A percentile compares a stretch with the other conserved stretches of the same genome.
These are phyloP conservation scores for Ophiocordyceps camponoti-leonardi DNA, from an alignment of 2,329 filamentous ascomycete genomes.

Conservation along the genomic window DNA sequence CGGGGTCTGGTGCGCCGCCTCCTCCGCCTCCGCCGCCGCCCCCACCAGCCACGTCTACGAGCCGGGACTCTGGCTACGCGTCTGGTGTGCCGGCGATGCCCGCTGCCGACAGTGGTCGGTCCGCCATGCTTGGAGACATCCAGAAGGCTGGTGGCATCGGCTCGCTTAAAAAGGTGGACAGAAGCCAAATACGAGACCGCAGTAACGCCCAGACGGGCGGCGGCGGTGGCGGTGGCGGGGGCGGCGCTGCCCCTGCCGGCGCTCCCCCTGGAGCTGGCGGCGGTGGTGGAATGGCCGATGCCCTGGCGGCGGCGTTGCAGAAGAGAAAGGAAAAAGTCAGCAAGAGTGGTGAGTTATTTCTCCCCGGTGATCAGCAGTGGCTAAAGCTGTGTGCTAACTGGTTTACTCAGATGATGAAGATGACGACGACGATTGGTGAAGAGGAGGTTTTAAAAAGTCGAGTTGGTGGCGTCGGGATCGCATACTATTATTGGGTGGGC, in stretches of 20 bases:
- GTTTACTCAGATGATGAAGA: slow-evolving; percentile 49
- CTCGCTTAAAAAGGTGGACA: slow-evolving; percentile 60
- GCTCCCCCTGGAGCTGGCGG: slow-evolving; percentile 28
- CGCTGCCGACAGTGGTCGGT: slow-evolving; percentile 26
- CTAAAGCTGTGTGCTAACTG: neutral
- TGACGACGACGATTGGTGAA: slow-evolving; percentile 56
- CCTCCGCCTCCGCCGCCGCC: slow-evolving; percentile 31
- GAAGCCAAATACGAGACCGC: slow-evolving; percentile 51
- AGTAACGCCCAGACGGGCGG: slow-evolving; percentile 45
- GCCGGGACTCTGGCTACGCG: slow-evolving; percentile 39
- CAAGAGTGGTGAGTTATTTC: slow-evolving; percentile 62
- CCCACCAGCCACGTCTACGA: slow-evolving; percentile 26
- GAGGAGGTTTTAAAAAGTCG: neutral
- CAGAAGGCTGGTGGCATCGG: slow-evolving; percentile 50
- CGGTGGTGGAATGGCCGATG: slow-evolving; percentile 60
- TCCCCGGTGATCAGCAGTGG: neutral
- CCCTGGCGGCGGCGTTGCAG: slow-evolving; percentile 58
- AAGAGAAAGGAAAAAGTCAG: slow-evolving; percentile 89
- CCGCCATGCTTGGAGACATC: slow-evolving; percentile 54
- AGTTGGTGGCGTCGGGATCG: neutral
- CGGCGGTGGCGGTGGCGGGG: slow-evolving; percentile 24
- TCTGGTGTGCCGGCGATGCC: slow-evolving; percentile 32
- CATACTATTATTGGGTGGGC: neutral
- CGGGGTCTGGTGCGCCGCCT: slow-evolving; percentile 11
- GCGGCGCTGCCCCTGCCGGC: slow-evolving; percentile 26